Base-by-base conservation (phyloP, 495 filamentous ascomycete genomes). In the Talaromyces ruber region DNA sequence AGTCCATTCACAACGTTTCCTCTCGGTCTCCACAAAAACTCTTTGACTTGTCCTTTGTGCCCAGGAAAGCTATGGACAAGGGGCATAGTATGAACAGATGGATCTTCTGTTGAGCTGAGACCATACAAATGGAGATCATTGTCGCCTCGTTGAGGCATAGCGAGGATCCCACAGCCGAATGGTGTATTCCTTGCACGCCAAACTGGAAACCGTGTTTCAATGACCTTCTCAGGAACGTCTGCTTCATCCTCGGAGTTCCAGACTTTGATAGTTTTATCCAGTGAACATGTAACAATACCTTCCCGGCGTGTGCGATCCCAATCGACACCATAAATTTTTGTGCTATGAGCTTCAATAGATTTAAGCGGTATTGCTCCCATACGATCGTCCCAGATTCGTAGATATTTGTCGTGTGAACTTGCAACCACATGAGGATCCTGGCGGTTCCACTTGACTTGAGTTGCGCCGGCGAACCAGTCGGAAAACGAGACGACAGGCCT, bases 131-230 rank as follows among this genome's bases (percentile, higher is more conserved):
- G 90, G 22, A 98, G 81, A 63, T 91, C 85, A 58, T 85, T 88
- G 54, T 93, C 91, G 45, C 89, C 89, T 65, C 90, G 86, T 68
- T 96, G 90, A 4, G 93, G 91, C 91, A 97, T 96, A 29, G 92
- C 93, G 37, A 97, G 72, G 6, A 97, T 74, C 26, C 93, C 93
- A 71, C 84, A 87, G 9, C 91, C 91, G 70, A 97, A 97, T 0
- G 93, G 93, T 2, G 93, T 95, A 67, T 97, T 92, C n/a, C 93
- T 81, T 25, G 93, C 93, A 63, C 93, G 79, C 92, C 92, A 96
- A 25, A 96, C 88, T 2, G 93, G 93, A 68, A 94, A 96, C 2
- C 88, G 84, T 4, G 92, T 92, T 28, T 80, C 76, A 32, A 97
- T 90, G 21, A 90, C 78, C 28, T 89, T 82, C 65, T 93, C 87